Base-by-base conservation (phyloP, 2,329 filamentous ascomycete genomes). In the Xylaria digitata region DNA sequence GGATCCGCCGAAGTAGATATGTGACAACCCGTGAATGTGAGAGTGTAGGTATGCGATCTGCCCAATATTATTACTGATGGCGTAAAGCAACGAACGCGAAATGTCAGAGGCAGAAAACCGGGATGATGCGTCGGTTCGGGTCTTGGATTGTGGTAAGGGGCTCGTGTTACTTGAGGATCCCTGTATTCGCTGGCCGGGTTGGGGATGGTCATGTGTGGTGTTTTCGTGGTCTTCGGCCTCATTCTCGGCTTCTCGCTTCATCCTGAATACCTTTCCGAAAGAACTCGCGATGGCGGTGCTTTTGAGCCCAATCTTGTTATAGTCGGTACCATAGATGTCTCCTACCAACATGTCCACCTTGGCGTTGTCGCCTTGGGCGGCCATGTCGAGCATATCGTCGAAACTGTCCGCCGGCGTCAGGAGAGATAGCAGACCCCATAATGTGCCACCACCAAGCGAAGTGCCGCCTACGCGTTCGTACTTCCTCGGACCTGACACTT, bases 1-100 rank as follows among this genome's bases (percentile, higher is more conserved):
- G 6, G 92, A 96, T 26, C 96, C 96, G 23, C 96, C 96, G 80
- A 99, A 99, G 82, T 99, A 99, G 68, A 99, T 98, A 76, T 95
- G 90, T 70, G 92, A 91, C 30, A 98, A 84, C 52, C 91, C 88
- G 81, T 99, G 95, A 76, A 97, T 96, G 78, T 97, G 94, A 6
- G 93, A 96, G 78, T 98, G 96, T n/a, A 99, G 85, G 79, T 96
- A 97, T 49, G 96, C 94, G 74, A 99, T 97, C 82, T 99, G 96
- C 17, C 96, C 96, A 70, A 98, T 97, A 80, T 98, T 98, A 83
- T 98, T 98, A 78, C 92, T 95, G 73, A 98, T 93, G 26, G 96
- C 96, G 80, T 97, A 99, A 0, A 99, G 87, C 19, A 99, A 85
- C 53, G 93, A 97, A 37, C 95, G 86, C 26, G 93, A 96, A 70